A percentile compares a stretch with the other conserved stretches of the same genome.
Evolutionary conservation across 345 rosid genomes (phyloP).

Genomic region (Rhizophora apiculata): DNA sequence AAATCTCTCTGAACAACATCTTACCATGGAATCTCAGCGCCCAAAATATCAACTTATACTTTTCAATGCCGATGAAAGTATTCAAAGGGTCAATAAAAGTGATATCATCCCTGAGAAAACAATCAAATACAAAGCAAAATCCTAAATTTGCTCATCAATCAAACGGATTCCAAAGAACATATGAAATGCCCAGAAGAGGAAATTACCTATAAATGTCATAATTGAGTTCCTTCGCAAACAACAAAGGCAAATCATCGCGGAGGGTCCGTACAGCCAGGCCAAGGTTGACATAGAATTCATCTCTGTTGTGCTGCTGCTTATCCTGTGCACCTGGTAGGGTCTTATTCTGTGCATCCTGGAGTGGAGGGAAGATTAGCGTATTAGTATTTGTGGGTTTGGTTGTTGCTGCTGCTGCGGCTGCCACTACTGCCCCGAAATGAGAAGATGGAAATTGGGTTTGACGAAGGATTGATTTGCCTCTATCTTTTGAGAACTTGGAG

Average conservation of each 20-base stretch:
- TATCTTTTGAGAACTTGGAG: conserved; percentile 31
- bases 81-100: conserved; percentile 75
- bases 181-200: conserved; percentile 27
- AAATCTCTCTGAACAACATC: conserved; percentile 71
- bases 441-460: conserved; percentile 11
- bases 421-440: conserved; percentile 14
- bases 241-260: conserved; percentile 75
- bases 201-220: conserved; percentile 79
- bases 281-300: conserved; percentile 71
- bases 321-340: conserved; percentile 28
- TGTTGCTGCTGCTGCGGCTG: conserved; percentile 3
- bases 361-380: conserved; percentile 20
- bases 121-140: conserved; percentile 7
- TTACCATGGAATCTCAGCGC: conserved; percentile 87
- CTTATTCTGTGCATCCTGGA: conserved; percentile 41
- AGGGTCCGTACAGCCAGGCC: conserved; percentile 85
- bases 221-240: conserved; percentile 73
- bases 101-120: conserved; percentile 66
- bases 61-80: conserved; percentile 75
- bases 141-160: neutral
- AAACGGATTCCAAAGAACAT: conserved; percentile 7
- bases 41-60: conserved; percentile 85
- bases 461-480: conserved; percentile 30
- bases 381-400: neutral
- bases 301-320: conserved; percentile 39